Percentiles rank a stretch among this genome's conserved stretches.
Evolutionary conservation across 1,284 basidiomycete genomes (phyloP).

Genomic region (Ustilago bromivora): DNA sequence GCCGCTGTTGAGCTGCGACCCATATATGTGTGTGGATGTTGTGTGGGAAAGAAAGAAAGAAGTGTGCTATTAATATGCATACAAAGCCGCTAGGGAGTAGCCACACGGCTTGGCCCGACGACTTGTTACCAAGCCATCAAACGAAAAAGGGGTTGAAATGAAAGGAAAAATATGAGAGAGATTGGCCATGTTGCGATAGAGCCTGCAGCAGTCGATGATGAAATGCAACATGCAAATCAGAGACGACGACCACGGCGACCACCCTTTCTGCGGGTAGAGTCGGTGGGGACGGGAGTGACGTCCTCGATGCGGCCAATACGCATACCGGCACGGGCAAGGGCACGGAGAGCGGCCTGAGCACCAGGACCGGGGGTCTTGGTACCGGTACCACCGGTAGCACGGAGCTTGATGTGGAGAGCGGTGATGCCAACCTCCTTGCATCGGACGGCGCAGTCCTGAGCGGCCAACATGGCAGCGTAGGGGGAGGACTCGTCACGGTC

Average conservation of each 20-base stretch:
- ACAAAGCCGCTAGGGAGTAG: conserved; percentile 42
- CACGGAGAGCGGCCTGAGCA: conserved; percentile 97
- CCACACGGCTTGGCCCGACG: conserved; percentile 40
- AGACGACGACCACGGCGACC: conserved; percentile 99
- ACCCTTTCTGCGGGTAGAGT: conserved; percentile 98
- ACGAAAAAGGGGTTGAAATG: conserved; percentile 24
- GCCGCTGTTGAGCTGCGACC: not conserved
- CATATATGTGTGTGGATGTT: conserved; percentile 10
- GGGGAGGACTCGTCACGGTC: conserved; percentile 99
- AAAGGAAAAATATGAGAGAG: conserved; percentile 6
- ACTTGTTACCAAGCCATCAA: conserved; percentile 14
- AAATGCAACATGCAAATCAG: conserved; percentile 66
- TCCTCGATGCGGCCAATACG: conserved; percentile 92
- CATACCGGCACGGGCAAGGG: conserved; percentile 98
- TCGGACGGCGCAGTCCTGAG: conserved; percentile 93
- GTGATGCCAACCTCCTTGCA: conserved; percentile 99
- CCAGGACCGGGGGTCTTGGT: conserved; percentile 99
- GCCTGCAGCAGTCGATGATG: conserved; percentile 7
- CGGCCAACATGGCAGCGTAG: conserved; percentile 99
- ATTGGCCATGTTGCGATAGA: not conserved
- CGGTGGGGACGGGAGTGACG: conserved; percentile 96
- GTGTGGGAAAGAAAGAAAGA: conserved; percentile 9
- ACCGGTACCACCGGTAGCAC: conserved; percentile 97
- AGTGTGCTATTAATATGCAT: conserved; percentile 49
- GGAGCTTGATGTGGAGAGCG: conserved; percentile 96